A percentile compares a stretch with the other conserved stretches of the same genome.
phyloP scores from a whole-genome alignment of 2,329 filamentous ascomycete genomes.

The Trichophyton mentagrophytes region DNA sequence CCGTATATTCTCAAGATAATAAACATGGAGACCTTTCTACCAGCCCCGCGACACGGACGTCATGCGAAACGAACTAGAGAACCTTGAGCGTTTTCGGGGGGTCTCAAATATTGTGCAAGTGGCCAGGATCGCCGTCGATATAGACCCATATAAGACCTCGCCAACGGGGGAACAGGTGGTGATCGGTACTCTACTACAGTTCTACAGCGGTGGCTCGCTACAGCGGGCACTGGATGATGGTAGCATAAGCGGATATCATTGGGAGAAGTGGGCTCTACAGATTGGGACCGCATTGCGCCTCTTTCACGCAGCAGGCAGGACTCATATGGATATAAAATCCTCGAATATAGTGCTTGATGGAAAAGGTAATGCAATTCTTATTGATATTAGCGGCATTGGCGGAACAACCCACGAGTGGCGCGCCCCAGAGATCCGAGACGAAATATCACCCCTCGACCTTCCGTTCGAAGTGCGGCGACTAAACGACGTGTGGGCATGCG shows the following conservation, averaged over 20 bases:
- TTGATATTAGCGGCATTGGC: constrained; percentile 15
- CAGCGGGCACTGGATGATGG: constrained; percentile 5
- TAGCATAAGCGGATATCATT: background rate
- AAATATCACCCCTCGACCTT: background rate
- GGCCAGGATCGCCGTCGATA: constrained; percentile 11
- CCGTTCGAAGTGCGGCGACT: background rate
- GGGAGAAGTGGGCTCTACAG: constrained; percentile 11
- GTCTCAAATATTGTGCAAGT: constrained; percentile 12
- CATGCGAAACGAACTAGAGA: constrained; percentile 13
- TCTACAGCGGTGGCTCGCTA: constrained; percentile 13
- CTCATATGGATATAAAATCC: constrained; percentile 16
- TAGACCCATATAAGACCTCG: constrained; percentile 3
- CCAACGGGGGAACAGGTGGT: constrained; percentile 8
- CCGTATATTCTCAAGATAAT: constrained; percentile 10
- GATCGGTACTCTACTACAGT: constrained; percentile 14
- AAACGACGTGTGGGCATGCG: constrained; percentile 6
- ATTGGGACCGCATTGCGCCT: constrained; percentile 8
- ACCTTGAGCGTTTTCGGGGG: constrained; percentile 11
- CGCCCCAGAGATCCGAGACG: constrained; percentile 12
- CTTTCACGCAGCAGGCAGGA: constrained; percentile 10
- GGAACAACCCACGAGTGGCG: constrained; percentile 11
- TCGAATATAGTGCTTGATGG: constrained; percentile 15
- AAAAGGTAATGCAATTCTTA: constrained; percentile 13
- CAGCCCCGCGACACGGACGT: constrained; percentile 8
- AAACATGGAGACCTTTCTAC: constrained; percentile 14